Conservation (phyloP, 345 rosid genomes). For the Eucalyptus regnans region DNA sequence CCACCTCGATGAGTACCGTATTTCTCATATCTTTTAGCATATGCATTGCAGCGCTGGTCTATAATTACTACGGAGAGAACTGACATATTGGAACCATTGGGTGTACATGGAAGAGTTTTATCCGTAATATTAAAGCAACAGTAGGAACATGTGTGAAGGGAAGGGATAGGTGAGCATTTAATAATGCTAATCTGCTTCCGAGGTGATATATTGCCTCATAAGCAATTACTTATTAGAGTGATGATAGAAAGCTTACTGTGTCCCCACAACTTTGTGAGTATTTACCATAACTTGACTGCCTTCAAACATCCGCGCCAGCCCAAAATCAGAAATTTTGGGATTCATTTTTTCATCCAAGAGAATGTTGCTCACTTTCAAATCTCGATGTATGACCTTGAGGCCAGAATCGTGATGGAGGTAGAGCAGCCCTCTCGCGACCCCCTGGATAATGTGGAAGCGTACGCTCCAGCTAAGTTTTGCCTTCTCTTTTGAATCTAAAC, state of each 20-base stretch:
- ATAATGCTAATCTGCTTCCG: not conserved
- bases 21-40: not conserved
- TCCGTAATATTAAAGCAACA: not conserved
- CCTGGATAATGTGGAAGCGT: conserved; percentile 9
- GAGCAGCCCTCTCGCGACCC: conserved; percentile 17
- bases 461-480: conserved; percentile 5
- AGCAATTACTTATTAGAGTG: not conserved
- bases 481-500: conserved; percentile 1
- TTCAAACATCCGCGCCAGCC: conserved; percentile 12
- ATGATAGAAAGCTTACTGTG: conserved; percentile 1
- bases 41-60: not conserved
- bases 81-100: not conserved
- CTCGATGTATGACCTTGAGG: conserved; percentile 18
- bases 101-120: not conserved
- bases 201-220: not conserved
- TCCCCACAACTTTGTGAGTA: conserved; percentile 17
- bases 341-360: conserved; percentile 17
- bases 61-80: too few species aligned
- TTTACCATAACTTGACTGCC: not conserved
- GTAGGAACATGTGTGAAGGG: not conserved
- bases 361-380: conserved; percentile 19
- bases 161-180: not conserved
- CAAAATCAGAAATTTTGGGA: conserved; percentile 31
- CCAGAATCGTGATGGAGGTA: conserved; percentile 26
- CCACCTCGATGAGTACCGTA: not conserved